Base-by-base conservation (phyloP, 257 asterid species). In the Solanum piurae region DNA sequence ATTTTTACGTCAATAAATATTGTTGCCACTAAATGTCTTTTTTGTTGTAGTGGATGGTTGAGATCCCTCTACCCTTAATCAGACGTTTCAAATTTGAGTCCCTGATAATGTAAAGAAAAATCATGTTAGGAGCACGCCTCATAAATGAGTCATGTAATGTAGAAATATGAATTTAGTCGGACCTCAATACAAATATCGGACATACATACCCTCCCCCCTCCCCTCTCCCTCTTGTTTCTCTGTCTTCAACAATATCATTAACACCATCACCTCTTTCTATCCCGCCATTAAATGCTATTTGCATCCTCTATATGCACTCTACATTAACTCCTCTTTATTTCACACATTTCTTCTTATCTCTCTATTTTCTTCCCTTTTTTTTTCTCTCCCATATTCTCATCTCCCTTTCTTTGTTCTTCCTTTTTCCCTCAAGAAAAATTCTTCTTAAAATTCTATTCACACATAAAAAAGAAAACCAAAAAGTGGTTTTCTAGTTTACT, bases 261-360 rank as follows among this genome's bases (percentile, higher is more conserved):
- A 89, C 88, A 88, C 90, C 37, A 76, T 18, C 84, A 66, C 74
- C 36, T 66, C 34, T 38, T 92, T 66, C 89, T 88, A 86, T 88
- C 93, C 92, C 94, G 86, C 95, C 96, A 94, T 95, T 49, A 86
- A 94, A 95, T 95, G 98, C 96, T 25, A 88, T 71, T 92, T 91
- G 80, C 97, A 94, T 92, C 98, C 91, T 93, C 94, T 93, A 94
- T 92, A 93, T 91, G 88, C 94, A 89, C 94, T 90, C 92, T 91
- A 95, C 95, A 94, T 72, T 94, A 76, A 95, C 97, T 94, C 96
- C 95, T 87, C 90, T 86, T 88, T 84, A 83, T 84, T 16, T 36
- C 64, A 11, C 86, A 73, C 84, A 44, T 75, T 68, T 71, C 58
- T 84, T 74, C 83, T 37, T 37, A 74, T 74, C 82, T 25, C 40